phyloP scores from a whole-genome alignment of 2,329 filamentous ascomycete species.

The Colletotrichum liaoningense region DNA sequence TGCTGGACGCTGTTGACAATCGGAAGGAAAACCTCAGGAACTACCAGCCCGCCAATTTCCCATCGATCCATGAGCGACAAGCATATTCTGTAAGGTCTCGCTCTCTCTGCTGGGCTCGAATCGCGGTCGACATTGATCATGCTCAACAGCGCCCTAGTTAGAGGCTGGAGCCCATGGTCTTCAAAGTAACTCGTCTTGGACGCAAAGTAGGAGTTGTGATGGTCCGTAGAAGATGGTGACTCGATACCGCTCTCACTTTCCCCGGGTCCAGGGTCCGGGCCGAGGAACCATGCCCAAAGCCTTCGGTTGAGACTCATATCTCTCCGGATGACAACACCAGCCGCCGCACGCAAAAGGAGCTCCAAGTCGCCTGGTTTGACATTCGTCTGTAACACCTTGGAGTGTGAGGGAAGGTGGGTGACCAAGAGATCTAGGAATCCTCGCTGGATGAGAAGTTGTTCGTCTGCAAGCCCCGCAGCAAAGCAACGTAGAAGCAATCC shows the following conservation, averaged over 20 bases:
- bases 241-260: conserved; percentile 61
- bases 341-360: conserved; percentile 82
- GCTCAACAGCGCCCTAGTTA: conserved; percentile 79
- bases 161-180: conserved; percentile 77
- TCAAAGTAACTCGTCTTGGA: conserved; percentile 86
- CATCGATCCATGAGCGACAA: conserved; percentile 97
- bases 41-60: conserved; percentile 93
- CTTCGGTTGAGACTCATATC: conserved; percentile 98
- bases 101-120: conserved; percentile 72
- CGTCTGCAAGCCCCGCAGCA: conserved; percentile 86
- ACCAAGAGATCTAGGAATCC: conserved; percentile 95
- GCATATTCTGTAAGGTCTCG: conserved; percentile 89
- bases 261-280: conserved; percentile 71
- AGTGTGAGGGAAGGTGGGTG: conserved; percentile 87
- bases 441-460: conserved; percentile 90
- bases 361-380: conserved; percentile 83
- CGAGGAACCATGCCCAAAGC: conserved; percentile 96
- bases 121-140: conserved; percentile 74
- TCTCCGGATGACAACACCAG: conserved; percentile 86
- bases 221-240: conserved; percentile 56
- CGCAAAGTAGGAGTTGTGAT: conserved; percentile 57
- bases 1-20: conserved; percentile 82
- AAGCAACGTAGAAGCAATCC: conserved; percentile 92
- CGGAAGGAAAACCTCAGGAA: conserved; percentile 89
- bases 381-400: conserved; percentile 79